Evolutionary conservation across 768 basidiomycete genomes (phyloP).

Genomic region (Naganishia antarctica): DNA sequence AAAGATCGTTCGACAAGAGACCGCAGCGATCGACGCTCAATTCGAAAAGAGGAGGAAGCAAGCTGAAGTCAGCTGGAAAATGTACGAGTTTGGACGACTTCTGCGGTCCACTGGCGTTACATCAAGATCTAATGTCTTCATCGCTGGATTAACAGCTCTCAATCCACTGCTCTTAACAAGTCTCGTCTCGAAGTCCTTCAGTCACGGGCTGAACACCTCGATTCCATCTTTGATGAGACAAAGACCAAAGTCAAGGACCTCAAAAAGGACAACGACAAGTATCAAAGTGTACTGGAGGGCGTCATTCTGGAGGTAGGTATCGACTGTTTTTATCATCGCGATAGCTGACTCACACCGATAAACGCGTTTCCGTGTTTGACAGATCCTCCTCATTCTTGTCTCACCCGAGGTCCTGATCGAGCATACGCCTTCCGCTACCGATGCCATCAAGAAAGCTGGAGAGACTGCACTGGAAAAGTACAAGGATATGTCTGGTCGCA

Average conservation of each 20-base stretch:
- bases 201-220: constrained; percentile 83
- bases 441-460: constrained; percentile 61
- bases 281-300: constrained; percentile 75
- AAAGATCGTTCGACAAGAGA: constrained; percentile 93
- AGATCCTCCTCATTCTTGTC: constrained; percentile 73
- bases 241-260: constrained; percentile 62
- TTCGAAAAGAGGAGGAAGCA: constrained; percentile 96
- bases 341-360: too few relatives aligned
- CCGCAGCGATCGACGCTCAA: constrained; percentile 85
- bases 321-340: constrained; percentile 23
- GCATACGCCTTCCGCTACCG: constrained; percentile 64
- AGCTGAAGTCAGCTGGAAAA: constrained; percentile 89
- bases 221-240: constrained; percentile 75
- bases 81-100: constrained; percentile 56
- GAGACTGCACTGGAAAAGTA: constrained; percentile 63
- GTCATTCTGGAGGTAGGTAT: constrained; percentile 67
- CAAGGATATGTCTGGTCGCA: constrained; percentile 69
- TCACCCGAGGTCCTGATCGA: constrained; percentile 66
- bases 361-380: too few relatives aligned
- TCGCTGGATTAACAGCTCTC: constrained; percentile 58
- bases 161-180: constrained; percentile 94
- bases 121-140: too few relatives aligned
- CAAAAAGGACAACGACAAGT: constrained; percentile 63
- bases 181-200: constrained; percentile 85
- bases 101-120: too few relatives aligned